phyloP scores from a whole-genome alignment of 208 protist species.

The Leishmania tarentolae region DNA sequence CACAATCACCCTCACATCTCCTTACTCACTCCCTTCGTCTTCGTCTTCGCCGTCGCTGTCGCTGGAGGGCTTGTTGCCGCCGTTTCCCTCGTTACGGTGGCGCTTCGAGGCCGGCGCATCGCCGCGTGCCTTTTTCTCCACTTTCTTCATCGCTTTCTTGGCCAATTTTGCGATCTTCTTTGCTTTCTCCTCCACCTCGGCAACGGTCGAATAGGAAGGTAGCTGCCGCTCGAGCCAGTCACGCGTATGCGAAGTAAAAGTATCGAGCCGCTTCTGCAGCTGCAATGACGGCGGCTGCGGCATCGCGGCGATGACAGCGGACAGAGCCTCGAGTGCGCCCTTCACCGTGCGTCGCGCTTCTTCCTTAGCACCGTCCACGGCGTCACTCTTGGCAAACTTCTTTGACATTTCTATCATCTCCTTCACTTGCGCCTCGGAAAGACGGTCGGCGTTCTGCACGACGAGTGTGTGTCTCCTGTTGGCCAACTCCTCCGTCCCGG shows the following conservation, averaged over 20 bases:
- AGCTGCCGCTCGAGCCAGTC: conserved; percentile 63
- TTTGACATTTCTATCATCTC: conserved; percentile 62
- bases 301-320: conserved; percentile 37
- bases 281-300: conserved; percentile 44
- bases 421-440: conserved; percentile 64
- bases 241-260: conserved; percentile 53
- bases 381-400: conserved; percentile 47
- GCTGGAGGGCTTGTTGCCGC: conserved; percentile 13
- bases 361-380: conserved; percentile 30
- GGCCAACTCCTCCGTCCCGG: conserved; percentile 95
- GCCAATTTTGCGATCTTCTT: conserved; percentile 53
- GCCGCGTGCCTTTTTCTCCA: conserved; percentile 17
- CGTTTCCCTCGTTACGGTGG: conserved; percentile 20
- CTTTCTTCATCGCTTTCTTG: conserved; percentile 27
- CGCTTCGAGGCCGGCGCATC: conserved; percentile 19
- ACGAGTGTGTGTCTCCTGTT: conserved; percentile 92
- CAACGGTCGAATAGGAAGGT: conserved; percentile 44
- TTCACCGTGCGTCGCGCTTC: conserved; percentile 34
- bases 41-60: conserved; percentile 16
- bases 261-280: conserved; percentile 53
- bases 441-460: conserved; percentile 86
- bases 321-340: conserved; percentile 41
- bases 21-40: neutral
- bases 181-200: conserved; percentile 51
- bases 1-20: neutral